These are phyloP conservation scores for Rhododendron ovatum DNA, from an alignment of 148 eudicot species.

Conservation along the genomic window DNA sequence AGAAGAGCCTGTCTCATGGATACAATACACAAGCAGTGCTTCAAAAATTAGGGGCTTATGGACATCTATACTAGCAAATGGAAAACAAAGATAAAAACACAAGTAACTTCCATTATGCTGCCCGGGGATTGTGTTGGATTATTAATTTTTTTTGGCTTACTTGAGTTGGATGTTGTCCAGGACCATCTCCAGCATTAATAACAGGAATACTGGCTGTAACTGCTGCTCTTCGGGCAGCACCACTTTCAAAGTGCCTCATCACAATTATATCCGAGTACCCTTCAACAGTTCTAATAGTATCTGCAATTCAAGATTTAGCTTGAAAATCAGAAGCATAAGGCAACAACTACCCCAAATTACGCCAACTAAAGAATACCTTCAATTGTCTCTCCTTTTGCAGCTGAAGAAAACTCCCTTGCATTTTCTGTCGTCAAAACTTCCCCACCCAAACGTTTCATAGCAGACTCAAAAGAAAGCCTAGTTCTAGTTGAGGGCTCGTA, in stretches of 20 bases:
- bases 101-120: background rate
- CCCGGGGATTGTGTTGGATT: background rate
- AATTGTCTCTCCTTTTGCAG: slow-evolving; percentile 98
- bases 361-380: slow-evolving; percentile 49
- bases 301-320: slow-evolving; percentile 33
- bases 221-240: slow-evolving; percentile 93
- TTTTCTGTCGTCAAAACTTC: slow-evolving; percentile 97
- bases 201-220: slow-evolving; percentile 73
- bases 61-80: background rate
- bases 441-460: slow-evolving; percentile 96
- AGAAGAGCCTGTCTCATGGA: slow-evolving; percentile 64
- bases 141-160: slow-evolving; percentile 15
- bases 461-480: slow-evolving; percentile 96
- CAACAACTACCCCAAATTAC: background rate
- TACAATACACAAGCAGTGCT: background rate
- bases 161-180: slow-evolving; percentile 98
- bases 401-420: slow-evolving; percentile 94
- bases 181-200: slow-evolving; percentile 99
- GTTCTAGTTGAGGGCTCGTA: slow-evolving; percentile 98
- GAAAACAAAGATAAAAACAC: background rate
- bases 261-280: slow-evolving; percentile 97
- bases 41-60: background rate
- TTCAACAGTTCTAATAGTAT: slow-evolving; percentile 90
- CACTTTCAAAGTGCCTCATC: slow-evolving; percentile 99
- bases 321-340: slow-evolving; percentile 15